Conservation (phyloP, 805 yeast species). For the Torulaspora delbrueckii region DNA sequence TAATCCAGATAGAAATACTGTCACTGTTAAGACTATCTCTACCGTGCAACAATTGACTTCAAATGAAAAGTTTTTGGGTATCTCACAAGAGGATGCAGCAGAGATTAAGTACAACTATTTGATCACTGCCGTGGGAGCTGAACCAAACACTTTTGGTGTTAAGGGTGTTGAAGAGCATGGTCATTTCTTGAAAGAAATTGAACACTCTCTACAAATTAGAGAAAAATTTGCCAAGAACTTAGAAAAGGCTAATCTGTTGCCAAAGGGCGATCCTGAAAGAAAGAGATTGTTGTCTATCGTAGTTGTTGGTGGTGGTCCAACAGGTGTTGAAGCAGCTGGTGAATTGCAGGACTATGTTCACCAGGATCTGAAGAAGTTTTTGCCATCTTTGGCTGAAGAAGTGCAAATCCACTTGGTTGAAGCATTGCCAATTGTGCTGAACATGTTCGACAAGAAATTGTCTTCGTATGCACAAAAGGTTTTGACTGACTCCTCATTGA, state of each 20-base stretch:
- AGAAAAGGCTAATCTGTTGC: slow-evolving; percentile 82
- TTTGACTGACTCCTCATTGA: slow-evolving; percentile 51
- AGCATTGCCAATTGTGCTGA: slow-evolving; percentile 83
- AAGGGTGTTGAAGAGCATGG: slow-evolving; percentile 87
- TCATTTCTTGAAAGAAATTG: slow-evolving; percentile 80
- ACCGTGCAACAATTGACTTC: slow-evolving; percentile 30
- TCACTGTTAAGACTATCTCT: slow-evolving; percentile 51
- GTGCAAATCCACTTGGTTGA: slow-evolving; percentile 82
- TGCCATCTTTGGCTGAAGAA: slow-evolving; percentile 82
- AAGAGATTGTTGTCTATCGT: slow-evolving; percentile 79
- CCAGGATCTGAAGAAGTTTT: slow-evolving; percentile 82
- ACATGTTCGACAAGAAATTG: slow-evolving; percentile 43
- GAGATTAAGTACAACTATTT: slow-evolving; percentile 71
- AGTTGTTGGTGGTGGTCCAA: slow-evolving; percentile 97
- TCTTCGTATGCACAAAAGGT: slow-evolving; percentile 43
- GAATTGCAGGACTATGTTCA: slow-evolving; percentile 92
- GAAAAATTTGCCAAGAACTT: slow-evolving; percentile 76
- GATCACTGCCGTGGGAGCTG: slow-evolving; percentile 89
- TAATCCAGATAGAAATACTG: slow-evolving; percentile 67
- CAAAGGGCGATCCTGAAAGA: slow-evolving; percentile 73
- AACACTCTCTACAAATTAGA: slow-evolving; percentile 79
- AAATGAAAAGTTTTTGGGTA: slow-evolving; percentile 37
- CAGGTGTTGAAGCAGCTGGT: slow-evolving; percentile 97
- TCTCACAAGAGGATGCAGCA: slow-evolving; percentile 39
- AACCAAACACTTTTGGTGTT: slow-evolving; percentile 88